Percentiles rank a stretch among this genome's conserved stretches.
Evolutionary conservation across 2,329 filamentous ascomycete species (phyloP).

Genomic region (Scorias spongiosa): DNA sequence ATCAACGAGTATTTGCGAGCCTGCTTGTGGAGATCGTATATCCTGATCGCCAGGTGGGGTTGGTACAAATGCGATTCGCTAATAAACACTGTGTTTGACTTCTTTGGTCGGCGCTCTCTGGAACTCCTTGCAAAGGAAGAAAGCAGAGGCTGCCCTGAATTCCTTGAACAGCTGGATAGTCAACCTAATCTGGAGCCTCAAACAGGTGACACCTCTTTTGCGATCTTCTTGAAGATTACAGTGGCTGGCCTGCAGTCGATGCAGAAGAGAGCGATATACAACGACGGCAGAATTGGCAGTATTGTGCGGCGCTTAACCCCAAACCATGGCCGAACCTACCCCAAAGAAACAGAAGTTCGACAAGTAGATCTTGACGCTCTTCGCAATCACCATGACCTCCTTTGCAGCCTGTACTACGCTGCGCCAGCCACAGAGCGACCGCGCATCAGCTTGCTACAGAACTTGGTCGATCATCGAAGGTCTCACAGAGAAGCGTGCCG

Average conservation of each 20-base stretch:
- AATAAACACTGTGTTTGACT: slow-evolving; percentile 41
- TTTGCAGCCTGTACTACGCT: slow-evolving; percentile 44
- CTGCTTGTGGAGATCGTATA: slow-evolving; percentile 36
- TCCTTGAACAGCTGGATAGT: slow-evolving; percentile 35
- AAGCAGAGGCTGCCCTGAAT: slow-evolving; percentile 35
- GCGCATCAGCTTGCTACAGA: slow-evolving; percentile 34
- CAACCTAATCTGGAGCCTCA: slow-evolving; percentile 29
- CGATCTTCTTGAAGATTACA: slow-evolving; percentile 44
- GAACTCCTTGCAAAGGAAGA: slow-evolving; percentile 38
- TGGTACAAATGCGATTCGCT: slow-evolving; percentile 42
- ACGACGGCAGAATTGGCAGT: slow-evolving; percentile 39
- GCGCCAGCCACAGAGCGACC: slow-evolving; percentile 39
- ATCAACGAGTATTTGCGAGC: slow-evolving; percentile 41
- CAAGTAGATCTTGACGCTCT: slow-evolving; percentile 41
- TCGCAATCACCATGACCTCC: slow-evolving; percentile 46
- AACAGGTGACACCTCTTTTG: slow-evolving; percentile 39
- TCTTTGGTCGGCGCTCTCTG: slow-evolving; percentile 41
- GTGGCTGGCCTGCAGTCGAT: slow-evolving; percentile 35
- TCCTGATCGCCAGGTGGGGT: slow-evolving; percentile 39
- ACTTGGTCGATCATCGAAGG: slow-evolving; percentile 39
- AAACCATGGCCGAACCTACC: slow-evolving; percentile 45
- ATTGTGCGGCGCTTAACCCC: slow-evolving; percentile 43
- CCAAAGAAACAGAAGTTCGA: slow-evolving; percentile 39
- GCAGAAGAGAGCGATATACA: slow-evolving; percentile 24
- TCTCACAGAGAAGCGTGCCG: slow-evolving; percentile 46